Evolutionary conservation across 495 filamentous ascomycete genomes (phyloP), one percentile per base, ranked within the genome.

Genomic region (Clavariopsis aquatica): DNA sequence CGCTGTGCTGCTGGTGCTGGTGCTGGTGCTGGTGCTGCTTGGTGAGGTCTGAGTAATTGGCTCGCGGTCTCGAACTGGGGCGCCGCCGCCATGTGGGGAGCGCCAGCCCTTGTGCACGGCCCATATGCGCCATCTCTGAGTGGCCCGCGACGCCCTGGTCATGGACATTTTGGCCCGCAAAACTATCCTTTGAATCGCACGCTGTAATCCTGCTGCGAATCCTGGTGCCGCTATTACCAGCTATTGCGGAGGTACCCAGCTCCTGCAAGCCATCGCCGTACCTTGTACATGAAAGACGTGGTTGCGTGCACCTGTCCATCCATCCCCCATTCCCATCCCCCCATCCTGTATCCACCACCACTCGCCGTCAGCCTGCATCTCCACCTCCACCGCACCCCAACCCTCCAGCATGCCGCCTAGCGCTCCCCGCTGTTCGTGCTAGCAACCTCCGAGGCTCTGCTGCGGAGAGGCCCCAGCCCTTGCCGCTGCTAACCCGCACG

Each of bases 1-100:
- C 5, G 45, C 45, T 4, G 45, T 47, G 45, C 7, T 47, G 17
- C 10, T 23, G 26, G 26, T 34, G 49, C 49, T 26, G 24, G 4
- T 19, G 20, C 13, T 10, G 57, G 15, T 5, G 23, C 27, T 20
- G 29, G 7, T 36, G 34, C 41, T 65, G 62, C 62, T 65, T 65
- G 59, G 62, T 65, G 41, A 45, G 59, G 62, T 52, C 54, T 65
- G 54, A 65, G 22, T 65, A 65, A 65, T 65, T 7, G 46, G 4
- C n/a, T 17, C 7, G 28, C 20, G 54, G 62, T 58, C 62, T 29
- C 51, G 51, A 64, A 64, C 60, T 56, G 31, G n/a, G 26, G 27
- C 41, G 46, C 29, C 45, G 3, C 46, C 8, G 20, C 22, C 45
- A 52, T 57, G 55, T 57, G 47, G 61, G 61, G 47, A 58, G 62